These are phyloP conservation scores for Micromonas pusilla DNA, from an alignment of 139 green algal species.

Conservation along the genomic window DNA sequence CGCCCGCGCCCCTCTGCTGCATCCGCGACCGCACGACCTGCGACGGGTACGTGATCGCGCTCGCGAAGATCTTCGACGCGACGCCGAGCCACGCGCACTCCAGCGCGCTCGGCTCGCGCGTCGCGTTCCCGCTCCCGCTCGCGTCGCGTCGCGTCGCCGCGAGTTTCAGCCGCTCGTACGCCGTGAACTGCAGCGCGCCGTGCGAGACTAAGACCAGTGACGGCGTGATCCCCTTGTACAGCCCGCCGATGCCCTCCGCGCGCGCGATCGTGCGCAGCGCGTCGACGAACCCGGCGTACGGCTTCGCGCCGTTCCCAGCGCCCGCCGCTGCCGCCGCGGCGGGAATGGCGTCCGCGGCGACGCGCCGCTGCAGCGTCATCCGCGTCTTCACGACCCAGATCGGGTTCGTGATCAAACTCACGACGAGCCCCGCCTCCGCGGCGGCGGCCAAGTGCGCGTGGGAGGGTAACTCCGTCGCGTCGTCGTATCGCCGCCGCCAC, in stretches of 20 bases:
- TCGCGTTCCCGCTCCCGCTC: neutral
- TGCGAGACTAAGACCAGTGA: conserved; percentile 50
- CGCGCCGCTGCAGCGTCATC: conserved; percentile 67
- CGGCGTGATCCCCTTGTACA: conserved; percentile 29
- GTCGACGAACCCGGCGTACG: conserved; percentile 65
- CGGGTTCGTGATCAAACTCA: conserved; percentile 80
- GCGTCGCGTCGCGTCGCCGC: neutral
- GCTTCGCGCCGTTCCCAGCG: neutral
- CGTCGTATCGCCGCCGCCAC: neutral
- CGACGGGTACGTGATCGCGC: conserved; percentile 78
- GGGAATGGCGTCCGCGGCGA: neutral
- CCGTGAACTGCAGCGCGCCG: conserved; percentile 89
- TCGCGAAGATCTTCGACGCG: conserved; percentile 76
- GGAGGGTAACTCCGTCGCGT: neutral
- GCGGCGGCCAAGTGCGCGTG: conserved; percentile 5
- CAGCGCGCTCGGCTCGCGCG: neutral
- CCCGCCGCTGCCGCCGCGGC: conserved; percentile 4
- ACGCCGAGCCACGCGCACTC: conserved; percentile 29
- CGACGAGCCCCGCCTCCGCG: conserved; percentile 31
- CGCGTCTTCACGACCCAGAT: conserved; percentile 93
- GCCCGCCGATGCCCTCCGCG: conserved; percentile 16
- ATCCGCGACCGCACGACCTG: conserved; percentile 78
- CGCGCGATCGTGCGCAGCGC: conserved; percentile 57
- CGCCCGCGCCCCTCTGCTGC: conserved; percentile 62
- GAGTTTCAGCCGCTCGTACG: conserved; percentile 89